Conservation (phyloP, 768 basidiomycete species). For the Lepiota brunneoincarnata region DNA sequence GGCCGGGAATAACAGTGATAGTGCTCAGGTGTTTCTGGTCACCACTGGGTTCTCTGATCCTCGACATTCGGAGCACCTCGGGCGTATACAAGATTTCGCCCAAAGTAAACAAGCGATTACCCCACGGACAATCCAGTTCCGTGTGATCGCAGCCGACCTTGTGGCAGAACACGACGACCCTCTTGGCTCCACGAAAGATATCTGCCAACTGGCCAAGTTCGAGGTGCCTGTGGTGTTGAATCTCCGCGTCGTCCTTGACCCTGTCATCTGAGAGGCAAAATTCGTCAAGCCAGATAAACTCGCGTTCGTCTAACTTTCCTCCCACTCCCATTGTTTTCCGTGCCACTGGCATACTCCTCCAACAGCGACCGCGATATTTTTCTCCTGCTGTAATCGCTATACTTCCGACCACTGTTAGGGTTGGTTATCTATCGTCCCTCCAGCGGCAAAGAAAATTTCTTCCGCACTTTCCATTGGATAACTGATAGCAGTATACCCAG, state of each 20-base stretch:
- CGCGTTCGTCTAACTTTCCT: not conserved
- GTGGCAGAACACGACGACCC: conserved; percentile 4
- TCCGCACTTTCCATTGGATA: conserved; percentile 3
- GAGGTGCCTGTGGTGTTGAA: not conserved
- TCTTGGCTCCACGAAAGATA: conserved; percentile 4
- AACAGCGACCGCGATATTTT: not conserved
- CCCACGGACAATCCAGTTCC: not conserved
- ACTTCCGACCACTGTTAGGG: not conserved
- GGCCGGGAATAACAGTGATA: not conserved
- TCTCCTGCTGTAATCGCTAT: not conserved
- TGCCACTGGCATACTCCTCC: conserved; percentile 7
- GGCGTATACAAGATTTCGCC: not conserved
- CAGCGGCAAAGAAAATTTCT: not conserved
- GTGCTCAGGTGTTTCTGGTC: not conserved
- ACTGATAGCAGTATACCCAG: conserved; percentile 3
- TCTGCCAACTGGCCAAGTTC: not conserved
- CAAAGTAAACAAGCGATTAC: not conserved
- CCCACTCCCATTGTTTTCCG: not conserved
- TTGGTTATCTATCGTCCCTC: not conserved
- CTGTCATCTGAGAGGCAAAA: not conserved
- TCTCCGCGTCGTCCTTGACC: not conserved
- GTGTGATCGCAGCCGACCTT: not conserved
- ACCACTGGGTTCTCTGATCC: not conserved
- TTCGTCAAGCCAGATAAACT: conserved; percentile 5
- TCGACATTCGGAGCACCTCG: not conserved